Base-by-base conservation (phyloP, 176 grass and related monocot species). In the Miscanthus lutarioriparius region DNA sequence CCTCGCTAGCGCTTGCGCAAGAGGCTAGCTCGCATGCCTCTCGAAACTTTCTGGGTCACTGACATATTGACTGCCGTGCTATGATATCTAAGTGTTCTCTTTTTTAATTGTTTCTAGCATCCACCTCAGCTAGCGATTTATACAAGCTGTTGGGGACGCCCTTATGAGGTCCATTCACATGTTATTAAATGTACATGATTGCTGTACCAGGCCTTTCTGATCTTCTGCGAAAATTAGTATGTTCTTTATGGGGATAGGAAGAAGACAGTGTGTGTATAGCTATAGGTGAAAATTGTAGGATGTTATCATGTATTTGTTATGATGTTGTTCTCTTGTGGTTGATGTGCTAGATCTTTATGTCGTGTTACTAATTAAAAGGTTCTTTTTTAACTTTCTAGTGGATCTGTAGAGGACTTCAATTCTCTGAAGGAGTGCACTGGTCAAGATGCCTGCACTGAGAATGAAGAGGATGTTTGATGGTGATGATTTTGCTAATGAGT, bases 381-480 rank as follows among this genome's bases (percentile, higher is more conserved):
- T 19, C 1, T 19, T 69, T 64, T 80, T 68, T 76, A 54, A 84
- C 62, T 76, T 80, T 61, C 19, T 76, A 61, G 54, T 91, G 32
- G 13, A 70, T 53, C 17, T 53, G 38, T 53, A 80, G 30, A 49
- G 37, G 74, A 40, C 69, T 78, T 56, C 48, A 39, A 53, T 63
- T 69, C 5, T 10, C 51, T 84, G 10, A 75, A 76, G 30, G 7
- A 78, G 74, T 83, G 64, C 30, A 7, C 32, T 56, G 39, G 61
- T 81, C 81, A 91, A 87, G 70, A 92, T 95, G 93, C 90, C 93
- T 76, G 85, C 86, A 84, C 58, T 92, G 78, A 95, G 62, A 30
- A 92, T 86, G 83, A 95, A 95, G 86, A 95, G 83, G 15, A 92
- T 87, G 62, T 70, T 80, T 59, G 82, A 84, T 7, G 63, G 70